phyloP scores from a whole-genome alignment of 2,329 filamentous ascomycete genomes.

The Apiospora marii region DNA sequence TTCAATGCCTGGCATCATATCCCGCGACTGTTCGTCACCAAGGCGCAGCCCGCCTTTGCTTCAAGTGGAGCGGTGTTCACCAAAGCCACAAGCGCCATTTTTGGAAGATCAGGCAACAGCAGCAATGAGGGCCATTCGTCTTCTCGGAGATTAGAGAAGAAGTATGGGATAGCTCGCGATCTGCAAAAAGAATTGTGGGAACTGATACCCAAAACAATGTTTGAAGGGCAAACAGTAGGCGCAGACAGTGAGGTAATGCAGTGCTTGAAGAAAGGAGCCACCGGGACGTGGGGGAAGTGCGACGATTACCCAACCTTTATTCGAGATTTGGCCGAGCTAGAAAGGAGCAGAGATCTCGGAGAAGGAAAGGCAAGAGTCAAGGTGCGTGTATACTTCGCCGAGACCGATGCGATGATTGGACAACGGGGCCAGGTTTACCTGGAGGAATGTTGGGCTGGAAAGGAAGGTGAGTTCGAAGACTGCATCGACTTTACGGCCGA shows the following conservation, averaged over 20 bases:
- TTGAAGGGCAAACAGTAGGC: not conserved
- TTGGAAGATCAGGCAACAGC: not conserved
- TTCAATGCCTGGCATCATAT: constrained; percentile 18
- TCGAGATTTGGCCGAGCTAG: constrained; percentile 3
- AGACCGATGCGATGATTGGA: constrained; percentile 9
- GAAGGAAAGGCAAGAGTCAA: not conserved
- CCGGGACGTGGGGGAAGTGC: constrained; percentile 5
- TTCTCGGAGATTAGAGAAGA: not conserved
- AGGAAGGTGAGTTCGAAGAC: not conserved
- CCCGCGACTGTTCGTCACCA: constrained; percentile 4
- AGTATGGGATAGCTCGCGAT: not conserved
- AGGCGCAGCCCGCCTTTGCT: constrained; percentile 13
- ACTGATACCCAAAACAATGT: not conserved
- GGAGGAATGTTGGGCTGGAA: constrained; percentile 9
- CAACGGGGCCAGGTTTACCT: not conserved
- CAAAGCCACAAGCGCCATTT: not conserved
- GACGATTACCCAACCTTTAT: constrained; percentile 18
- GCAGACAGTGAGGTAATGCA: constrained; percentile 2
- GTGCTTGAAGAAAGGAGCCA: constrained; percentile 18
- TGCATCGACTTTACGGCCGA: not conserved
- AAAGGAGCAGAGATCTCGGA: not conserved
- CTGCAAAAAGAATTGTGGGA: not conserved
- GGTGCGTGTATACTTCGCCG: constrained; percentile 9
- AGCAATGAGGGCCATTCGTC: not conserved
- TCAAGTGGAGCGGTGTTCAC: not conserved